Evolutionary conservation across 768 basidiomycete species (phyloP).

Genomic region (Boletus rubroflammeus): DNA sequence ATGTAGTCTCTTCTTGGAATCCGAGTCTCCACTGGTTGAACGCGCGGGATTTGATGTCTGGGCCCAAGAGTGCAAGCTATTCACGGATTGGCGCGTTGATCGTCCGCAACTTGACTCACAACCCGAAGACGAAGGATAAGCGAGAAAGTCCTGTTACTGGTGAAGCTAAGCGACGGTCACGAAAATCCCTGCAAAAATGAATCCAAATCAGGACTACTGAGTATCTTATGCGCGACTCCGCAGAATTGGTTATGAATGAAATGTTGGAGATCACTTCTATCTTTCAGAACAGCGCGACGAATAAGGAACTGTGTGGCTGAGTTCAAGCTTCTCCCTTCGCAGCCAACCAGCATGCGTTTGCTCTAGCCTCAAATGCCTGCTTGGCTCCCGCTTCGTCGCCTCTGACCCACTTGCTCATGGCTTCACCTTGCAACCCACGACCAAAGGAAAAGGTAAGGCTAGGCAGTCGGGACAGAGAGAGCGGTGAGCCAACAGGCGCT

Average conservation of each 20-base stretch:
- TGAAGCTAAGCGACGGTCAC: not conserved
- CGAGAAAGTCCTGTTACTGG: not conserved
- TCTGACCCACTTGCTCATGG: constrained; percentile 43
- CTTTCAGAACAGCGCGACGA: not conserved
- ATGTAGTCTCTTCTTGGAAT: not conserved
- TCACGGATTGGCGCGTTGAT: not conserved
- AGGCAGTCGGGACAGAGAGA: constrained; percentile 37
- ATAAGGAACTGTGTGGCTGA: not conserved
- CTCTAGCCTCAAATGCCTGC: constrained; percentile 39
- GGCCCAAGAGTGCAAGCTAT: not conserved
- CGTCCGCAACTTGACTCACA: not conserved
- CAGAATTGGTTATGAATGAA: not conserved
- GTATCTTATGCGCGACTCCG: not conserved
- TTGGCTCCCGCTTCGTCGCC: constrained; percentile 43
- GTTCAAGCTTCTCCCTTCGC: constrained; percentile 33
- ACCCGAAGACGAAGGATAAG: not conserved
- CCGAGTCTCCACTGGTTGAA: not conserved
- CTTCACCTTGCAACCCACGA: constrained; percentile 47
- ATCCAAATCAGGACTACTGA: not conserved
- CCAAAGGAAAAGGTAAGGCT: constrained; percentile 49
- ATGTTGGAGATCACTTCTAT: not conserved
- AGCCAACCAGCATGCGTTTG: constrained; percentile 42
- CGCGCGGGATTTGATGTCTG: not conserved
- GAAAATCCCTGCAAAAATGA: not conserved
- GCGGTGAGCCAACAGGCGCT: constrained; percentile 28